These are phyloP conservation scores for Takakia lepidozioides DNA, from an alignment of 225 moss, liverwort and hornwort genomes.

Conservation along the genomic window DNA sequence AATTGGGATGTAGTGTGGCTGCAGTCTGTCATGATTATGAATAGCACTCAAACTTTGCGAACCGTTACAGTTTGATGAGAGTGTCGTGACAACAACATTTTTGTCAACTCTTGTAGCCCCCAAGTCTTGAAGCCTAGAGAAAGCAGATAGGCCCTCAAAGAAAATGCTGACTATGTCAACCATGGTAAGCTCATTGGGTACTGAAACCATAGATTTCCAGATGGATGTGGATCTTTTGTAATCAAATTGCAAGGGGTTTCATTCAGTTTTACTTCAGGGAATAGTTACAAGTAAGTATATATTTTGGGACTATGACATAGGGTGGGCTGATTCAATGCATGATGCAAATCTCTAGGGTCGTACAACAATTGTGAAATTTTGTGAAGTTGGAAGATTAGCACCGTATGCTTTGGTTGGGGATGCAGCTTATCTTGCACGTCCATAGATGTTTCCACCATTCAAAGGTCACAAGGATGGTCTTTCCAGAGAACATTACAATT, in stretches of 20 bases:
- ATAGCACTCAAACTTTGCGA: too few species aligned
- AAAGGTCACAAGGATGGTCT: background rate
- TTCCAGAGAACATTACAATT: background rate
- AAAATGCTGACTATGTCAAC: too few species aligned
- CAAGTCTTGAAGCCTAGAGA: too few species aligned
- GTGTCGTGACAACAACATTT: too few species aligned
- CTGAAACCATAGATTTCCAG: too few species aligned
- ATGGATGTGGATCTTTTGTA: too few species aligned
- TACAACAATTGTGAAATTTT: background rate
- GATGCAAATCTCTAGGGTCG: background rate
- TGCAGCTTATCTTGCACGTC: conserved; percentile 1
- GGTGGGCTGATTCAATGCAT: background rate
- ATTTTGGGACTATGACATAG: conserved; percentile 1
- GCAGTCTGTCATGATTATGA: too few species aligned
- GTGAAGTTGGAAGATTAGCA: background rate
- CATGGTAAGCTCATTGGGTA: too few species aligned
- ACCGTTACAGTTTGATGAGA: too few species aligned
- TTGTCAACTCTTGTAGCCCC: too few species aligned
- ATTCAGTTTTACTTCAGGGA: background rate
- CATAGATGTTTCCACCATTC: background rate
- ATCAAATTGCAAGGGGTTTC: background rate
- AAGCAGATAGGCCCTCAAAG: too few species aligned
- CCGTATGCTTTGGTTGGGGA: background rate
- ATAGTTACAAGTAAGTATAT: background rate
- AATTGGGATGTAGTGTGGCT: too few species aligned